phyloP scores from a whole-genome alignment of 2,329 filamentous ascomycete species.

The Beauveria sp. region DNA sequence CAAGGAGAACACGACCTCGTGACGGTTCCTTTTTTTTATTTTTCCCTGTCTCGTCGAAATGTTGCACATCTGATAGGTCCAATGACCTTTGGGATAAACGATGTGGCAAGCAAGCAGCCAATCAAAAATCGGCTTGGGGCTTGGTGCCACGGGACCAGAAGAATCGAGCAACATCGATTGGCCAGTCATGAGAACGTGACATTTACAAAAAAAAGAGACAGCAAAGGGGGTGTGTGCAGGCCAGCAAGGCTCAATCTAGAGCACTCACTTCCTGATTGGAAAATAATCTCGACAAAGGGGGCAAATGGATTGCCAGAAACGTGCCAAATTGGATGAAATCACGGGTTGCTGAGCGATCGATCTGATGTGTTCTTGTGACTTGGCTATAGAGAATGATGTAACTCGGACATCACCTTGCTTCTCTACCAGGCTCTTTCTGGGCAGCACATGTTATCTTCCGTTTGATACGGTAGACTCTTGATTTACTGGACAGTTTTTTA shows the following conservation, averaged over 20 bases:
- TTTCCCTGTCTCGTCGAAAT: background rate
- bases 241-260: background rate
- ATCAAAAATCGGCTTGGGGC: background rate
- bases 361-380: too few relatives aligned
- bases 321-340: background rate
- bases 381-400: too few relatives aligned
- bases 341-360: background rate
- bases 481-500: background rate
- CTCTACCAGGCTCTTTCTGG: too few relatives aligned
- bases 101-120: background rate
- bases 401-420: too few relatives aligned
- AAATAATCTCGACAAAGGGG: background rate
- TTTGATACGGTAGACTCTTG: too few relatives aligned
- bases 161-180: constrained; percentile 1
- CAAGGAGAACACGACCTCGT: background rate
- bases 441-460: too few relatives aligned
- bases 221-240: background rate
- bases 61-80: background rate
- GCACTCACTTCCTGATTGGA: background rate
- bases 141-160: background rate
- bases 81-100: background rate
- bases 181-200: background rate
- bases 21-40: background rate
- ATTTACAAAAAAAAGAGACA: background rate
- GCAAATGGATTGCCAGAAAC: too few relatives aligned